Percentiles rank a stretch among this genome's conserved stretches.
Evolutionary conservation across 2,329 filamentous ascomycete species (phyloP).

Genomic region (Daldinia sp.): DNA sequence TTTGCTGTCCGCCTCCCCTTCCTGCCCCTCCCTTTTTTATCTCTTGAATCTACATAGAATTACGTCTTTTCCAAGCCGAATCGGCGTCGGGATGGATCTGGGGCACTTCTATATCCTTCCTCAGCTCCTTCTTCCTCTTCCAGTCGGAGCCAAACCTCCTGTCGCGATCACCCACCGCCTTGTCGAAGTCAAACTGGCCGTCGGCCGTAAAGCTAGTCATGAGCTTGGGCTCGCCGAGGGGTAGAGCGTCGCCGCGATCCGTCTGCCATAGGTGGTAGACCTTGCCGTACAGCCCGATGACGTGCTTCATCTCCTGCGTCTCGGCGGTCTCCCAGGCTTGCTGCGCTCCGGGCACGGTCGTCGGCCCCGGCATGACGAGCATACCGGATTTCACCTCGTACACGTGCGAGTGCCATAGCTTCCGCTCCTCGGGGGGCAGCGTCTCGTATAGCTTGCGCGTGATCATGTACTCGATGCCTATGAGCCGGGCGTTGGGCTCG

Average conservation of each 20-base stretch:
- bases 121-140: constrained; percentile 58
- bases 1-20: neutral
- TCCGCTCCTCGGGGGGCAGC: constrained; percentile 74
- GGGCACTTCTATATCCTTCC: constrained; percentile 58
- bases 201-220: constrained; percentile 66
- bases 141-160: constrained; percentile 60
- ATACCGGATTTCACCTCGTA: constrained; percentile 84
- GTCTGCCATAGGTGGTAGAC: constrained; percentile 89
- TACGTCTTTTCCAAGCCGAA: constrained; percentile 47
- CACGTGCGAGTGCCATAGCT: constrained; percentile 81
- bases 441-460: constrained; percentile 74
- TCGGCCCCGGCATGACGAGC: constrained; percentile 79
- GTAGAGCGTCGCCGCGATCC: constrained; percentile 74
- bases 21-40: neutral
- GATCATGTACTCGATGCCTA: constrained; percentile 92
- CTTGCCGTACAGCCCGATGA: constrained; percentile 83
- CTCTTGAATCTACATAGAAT: constrained; percentile 41
- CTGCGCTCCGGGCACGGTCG: constrained; percentile 61
- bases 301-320: constrained; percentile 82
- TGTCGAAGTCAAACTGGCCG: constrained; percentile 63
- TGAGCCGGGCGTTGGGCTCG: constrained; percentile 74
- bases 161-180: constrained; percentile 60
- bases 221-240: constrained; percentile 64
- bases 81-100: constrained; percentile 55
- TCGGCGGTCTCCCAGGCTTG: constrained; percentile 80